phyloP scores from a whole-genome alignment of 176 grass and related monocot species.

The Puya raimondii region DNA sequence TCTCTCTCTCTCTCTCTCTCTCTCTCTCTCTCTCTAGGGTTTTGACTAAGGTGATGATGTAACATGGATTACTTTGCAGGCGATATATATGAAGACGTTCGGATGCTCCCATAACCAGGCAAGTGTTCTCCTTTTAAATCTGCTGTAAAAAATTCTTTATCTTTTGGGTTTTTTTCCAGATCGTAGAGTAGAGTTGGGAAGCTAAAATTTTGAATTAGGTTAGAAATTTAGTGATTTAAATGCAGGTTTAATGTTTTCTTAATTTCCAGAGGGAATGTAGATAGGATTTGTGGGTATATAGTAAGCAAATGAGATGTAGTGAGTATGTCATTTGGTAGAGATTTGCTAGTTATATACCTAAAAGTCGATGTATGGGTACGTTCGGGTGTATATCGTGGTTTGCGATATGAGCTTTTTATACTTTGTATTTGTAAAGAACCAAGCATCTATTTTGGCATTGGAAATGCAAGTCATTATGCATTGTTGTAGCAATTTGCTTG shows the following conservation, averaged over 20 bases:
- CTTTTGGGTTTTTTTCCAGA: neutral
- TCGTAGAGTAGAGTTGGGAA: neutral
- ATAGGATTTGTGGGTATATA: neutral
- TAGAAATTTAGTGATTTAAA: neutral
- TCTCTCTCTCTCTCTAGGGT: slow-evolving; percentile 6
- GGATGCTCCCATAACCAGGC: slow-evolving; percentile 95
- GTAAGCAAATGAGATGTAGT: neutral
- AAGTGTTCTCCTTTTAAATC: slow-evolving; percentile 20
- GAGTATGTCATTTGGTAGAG: neutral
- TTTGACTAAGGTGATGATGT: neutral
- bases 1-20: neutral
- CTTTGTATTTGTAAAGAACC: neutral
- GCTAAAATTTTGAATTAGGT: neutral
- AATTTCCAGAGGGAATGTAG: neutral
- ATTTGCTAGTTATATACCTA: neutral
- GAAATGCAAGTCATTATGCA: neutral
- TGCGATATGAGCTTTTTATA: no score
- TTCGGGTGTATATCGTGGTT: no score
- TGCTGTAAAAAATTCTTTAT: neutral
- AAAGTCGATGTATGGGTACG: no score
- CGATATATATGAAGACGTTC: slow-evolving; percentile 85
- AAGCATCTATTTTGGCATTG: neutral
- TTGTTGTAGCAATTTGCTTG: no score
- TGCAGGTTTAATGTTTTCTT: neutral
- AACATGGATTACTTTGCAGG: slow-evolving; percentile 30